These are phyloP conservation scores for Myxozyma geophila DNA, from an alignment of 805 yeast genomes.

Conservation along the genomic window DNA sequence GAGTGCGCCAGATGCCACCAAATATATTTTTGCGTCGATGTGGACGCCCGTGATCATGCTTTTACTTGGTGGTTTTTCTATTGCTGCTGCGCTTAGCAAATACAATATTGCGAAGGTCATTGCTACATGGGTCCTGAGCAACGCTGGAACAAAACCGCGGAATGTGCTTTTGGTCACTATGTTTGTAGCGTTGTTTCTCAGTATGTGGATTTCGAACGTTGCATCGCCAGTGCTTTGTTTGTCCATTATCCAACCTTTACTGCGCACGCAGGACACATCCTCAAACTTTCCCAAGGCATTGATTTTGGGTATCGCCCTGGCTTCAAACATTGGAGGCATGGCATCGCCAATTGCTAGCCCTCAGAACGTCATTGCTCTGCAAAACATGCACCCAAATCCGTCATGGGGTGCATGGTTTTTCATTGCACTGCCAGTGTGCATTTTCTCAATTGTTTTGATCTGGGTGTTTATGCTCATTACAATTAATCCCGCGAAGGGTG, in stretches of 20 bases:
- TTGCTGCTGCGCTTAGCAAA: constrained; percentile 93
- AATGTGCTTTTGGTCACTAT: constrained; percentile 76
- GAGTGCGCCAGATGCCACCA: constrained; percentile 70
- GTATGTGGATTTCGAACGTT: constrained; percentile 96
- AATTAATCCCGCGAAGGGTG: constrained; percentile 56
- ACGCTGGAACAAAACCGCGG: constrained; percentile 86
- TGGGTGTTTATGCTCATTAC: constrained; percentile 75
- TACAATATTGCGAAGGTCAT: constrained; percentile 84
- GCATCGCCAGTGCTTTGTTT: constrained; percentile 95
- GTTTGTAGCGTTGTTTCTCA: constrained; percentile 81
- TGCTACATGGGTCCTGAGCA: constrained; percentile 78
- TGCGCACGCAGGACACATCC: constrained; percentile 79
- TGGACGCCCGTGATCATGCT: constrained; percentile 94
- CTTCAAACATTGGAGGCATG: constrained; percentile 95
- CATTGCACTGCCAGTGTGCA: constrained; percentile 79
- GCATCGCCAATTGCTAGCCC: constrained; percentile 97
- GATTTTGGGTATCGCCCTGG: constrained; percentile 88
- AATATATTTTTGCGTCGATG: constrained; percentile 82
- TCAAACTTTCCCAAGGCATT: constrained; percentile 81
- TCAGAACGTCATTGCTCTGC: constrained; percentile 89
- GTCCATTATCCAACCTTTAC: constrained; percentile 86
- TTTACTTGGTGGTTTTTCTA: constrained; percentile 87
- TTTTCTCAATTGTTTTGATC: constrained; percentile 63
- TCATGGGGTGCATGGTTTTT: constrained; percentile 96
- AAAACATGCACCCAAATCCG: constrained; percentile 79